Conservation (phyloP, 2,329 filamentous ascomycete genomes). For the Pseudogymnoascus sp. region DNA sequence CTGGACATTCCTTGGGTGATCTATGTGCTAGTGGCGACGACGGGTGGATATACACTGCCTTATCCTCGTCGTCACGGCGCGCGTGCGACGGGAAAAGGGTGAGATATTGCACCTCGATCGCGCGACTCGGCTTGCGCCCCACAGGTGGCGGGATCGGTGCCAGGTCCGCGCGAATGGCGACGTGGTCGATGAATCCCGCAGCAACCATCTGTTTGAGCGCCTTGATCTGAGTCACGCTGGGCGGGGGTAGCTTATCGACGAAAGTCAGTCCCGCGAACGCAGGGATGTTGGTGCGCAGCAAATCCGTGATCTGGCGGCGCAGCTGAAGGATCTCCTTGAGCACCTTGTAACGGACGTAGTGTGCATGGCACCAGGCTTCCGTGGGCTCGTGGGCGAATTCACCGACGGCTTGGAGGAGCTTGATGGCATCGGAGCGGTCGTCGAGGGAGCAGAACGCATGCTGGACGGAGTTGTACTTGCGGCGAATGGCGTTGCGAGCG, state of each 20-base stretch:
- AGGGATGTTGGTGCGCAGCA: constrained; percentile 68
- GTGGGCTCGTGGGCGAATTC: constrained; percentile 70
- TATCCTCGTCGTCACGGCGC: constrained; percentile 40
- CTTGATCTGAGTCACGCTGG: constrained; percentile 60
- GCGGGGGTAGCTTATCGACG: constrained; percentile 48
- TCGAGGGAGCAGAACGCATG: constrained; percentile 73
- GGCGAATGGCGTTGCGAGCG: constrained; percentile 54
- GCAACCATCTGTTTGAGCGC: constrained; percentile 86
- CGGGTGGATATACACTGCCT: constrained; percentile 80
- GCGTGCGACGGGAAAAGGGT: constrained; percentile 65
- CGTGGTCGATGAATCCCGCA: constrained; percentile 86
- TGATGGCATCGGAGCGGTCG: constrained; percentile 78
- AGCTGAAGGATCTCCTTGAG: constrained; percentile 81
- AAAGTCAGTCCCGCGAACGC: constrained; percentile 50
- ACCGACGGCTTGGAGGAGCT: constrained; percentile 79
- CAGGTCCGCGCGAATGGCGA: constrained; percentile 87
- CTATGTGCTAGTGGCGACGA: constrained; percentile 68
- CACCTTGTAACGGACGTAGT: constrained; percentile 81
- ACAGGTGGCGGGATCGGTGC: constrained; percentile 62
- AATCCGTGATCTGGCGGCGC: constrained; percentile 70
- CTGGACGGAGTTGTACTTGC: constrained; percentile 61
- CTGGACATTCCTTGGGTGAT: constrained; percentile 64
- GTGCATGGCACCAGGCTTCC: constrained; percentile 67
- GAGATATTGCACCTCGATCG: constrained; percentile 86
- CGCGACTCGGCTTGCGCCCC: constrained; percentile 64